Evolutionary conservation across 306 rosid species (phyloP), one percentile per base, ranked within the genome.

Genomic region (Prosopis cineraria): DNA sequence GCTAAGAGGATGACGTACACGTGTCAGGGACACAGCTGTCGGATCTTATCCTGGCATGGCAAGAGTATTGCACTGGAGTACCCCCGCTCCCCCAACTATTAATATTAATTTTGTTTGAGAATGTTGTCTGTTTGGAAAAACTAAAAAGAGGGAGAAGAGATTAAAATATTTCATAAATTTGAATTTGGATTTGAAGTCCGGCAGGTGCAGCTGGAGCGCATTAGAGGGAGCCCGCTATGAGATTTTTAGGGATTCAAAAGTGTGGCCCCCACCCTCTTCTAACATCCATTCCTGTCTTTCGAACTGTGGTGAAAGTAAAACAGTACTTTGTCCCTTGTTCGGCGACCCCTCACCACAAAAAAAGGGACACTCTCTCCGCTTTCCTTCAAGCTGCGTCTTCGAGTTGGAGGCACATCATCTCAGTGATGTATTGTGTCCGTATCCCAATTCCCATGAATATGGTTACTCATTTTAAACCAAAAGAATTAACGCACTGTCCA

Each of bases 151-250:
- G 2, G 13, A 79, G 43, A 39, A 39, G 13, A 79, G 43, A 39
- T 67, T 67, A 67, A 67, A 67, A 67, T 39, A 67, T 20, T 40
- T 67, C 72, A 67, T 20, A 40, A 67, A 4, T 67, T 67, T 87
- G 84, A 84, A 87, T 27, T 79, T 69, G 44, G 79, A 77, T 87
- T 82, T 82, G 29, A 82, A 79, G 83, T 87, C 88, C 81, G 81
- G 77, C 34, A 4, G 40, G 16, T 52, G 88, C 73, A 87, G 91
- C 85, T 85, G 88, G 91, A 80, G 80, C 84, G 87, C 91, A 87
- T 79, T 83, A n/a, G 12, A 39, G 12, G 30, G 22, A 68, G 47
- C 82, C 62, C 80, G 75, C 80, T 78, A 59, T 47, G 58, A 25
- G 56, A 40, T 70, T 84, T 84, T 81, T 31, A 10, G 84, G 82